Evolutionary conservation across 2,329 filamentous ascomycete species (phyloP), one percentile per base, ranked within the genome.

Genomic region (Alternaria brassicae): DNA sequence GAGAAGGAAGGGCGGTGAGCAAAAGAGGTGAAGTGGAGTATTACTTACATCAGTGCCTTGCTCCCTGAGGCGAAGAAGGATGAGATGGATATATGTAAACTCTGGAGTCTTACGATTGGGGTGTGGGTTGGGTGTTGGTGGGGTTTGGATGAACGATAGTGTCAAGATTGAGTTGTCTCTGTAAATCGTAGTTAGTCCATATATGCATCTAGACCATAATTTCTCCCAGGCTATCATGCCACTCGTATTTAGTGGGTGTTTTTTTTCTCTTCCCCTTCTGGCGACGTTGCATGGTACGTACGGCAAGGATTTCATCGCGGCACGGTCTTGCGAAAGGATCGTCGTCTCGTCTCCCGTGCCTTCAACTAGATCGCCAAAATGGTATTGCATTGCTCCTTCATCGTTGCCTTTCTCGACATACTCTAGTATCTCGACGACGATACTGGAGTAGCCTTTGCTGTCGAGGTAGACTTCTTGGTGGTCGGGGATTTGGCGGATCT

Each of bases 381-480:
- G 84, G 65, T 79, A 80, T 63, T 82, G 78, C 58, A 82, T 65
- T 17, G 92, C 92, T 42, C 85, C 86, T 56, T 90, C 89, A 69
- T 93, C 88, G 34, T 86, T 85, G 70, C 88, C 85, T 17, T 87
- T 82, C 4, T 85, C 85, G 21, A 96, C 89, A 56, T 91, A 90
- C 81, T 97, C 90, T 54, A 91, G 90, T 72, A 98, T 92, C 72
- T 98, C 94, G 78, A 97, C 86, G 69, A 97, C 93, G 76, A 97
- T 88, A 79, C 87, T 93, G 3, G 91, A 92, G 77, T 93, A 93
- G 49, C 92, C 93, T 63, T 90, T 85, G 65, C 86, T 85, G 75
- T 96, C 92, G 72, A 97, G 89, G 81, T 89, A 97, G 68, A 97
- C 90, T 82, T 97, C 94, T 81, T 98, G 93, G 78, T 96, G 91